Evolutionary conservation across 805 yeast genomes (phyloP).

Genomic region (Ogataea philodendri): DNA sequence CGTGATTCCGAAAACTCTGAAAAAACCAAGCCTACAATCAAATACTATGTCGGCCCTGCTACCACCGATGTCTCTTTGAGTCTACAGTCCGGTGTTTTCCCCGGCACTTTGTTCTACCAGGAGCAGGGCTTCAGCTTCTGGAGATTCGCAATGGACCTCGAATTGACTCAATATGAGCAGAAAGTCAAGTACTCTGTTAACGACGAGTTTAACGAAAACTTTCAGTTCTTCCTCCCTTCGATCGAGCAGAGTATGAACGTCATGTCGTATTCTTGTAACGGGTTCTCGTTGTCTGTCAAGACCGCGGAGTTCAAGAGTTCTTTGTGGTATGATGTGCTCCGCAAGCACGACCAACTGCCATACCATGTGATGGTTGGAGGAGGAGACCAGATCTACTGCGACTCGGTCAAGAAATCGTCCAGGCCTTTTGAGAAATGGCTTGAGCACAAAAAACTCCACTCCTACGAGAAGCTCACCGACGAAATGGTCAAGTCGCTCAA

Average conservation of each 20-base stretch:
- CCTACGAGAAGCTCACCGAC: constrained; percentile 39
- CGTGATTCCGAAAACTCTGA: constrained; percentile 36
- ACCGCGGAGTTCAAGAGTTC: constrained; percentile 68
- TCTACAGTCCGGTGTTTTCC: constrained; percentile 42
- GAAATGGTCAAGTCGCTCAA: constrained; percentile 56
- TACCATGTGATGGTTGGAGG: constrained; percentile 97
- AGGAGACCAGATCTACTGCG: constrained; percentile 94
- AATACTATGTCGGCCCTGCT: constrained; percentile 38
- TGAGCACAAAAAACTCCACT: constrained; percentile 46
- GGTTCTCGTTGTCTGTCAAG: constrained; percentile 74
- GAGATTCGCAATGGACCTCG: constrained; percentile 59
- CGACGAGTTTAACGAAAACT: constrained; percentile 38
- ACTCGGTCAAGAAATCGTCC: constrained; percentile 64
- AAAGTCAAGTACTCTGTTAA: constrained; percentile 62
- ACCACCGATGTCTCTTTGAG: constrained; percentile 13
- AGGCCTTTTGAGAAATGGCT: constrained; percentile 62
- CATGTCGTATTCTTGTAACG: constrained; percentile 85
- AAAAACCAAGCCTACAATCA: constrained; percentile 26
- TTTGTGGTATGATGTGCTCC: constrained; percentile 82
- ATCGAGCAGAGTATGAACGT: constrained; percentile 68
- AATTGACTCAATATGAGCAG: constrained; percentile 51
- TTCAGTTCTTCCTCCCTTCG: constrained; percentile 70
- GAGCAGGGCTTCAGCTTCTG: constrained; percentile 55
- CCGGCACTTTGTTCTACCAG: constrained; percentile 43
- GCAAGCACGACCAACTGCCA: constrained; percentile 54